phyloP scores from a whole-genome alignment of 2,329 filamentous ascomycete species.

The Trichophyton rubrum region DNA sequence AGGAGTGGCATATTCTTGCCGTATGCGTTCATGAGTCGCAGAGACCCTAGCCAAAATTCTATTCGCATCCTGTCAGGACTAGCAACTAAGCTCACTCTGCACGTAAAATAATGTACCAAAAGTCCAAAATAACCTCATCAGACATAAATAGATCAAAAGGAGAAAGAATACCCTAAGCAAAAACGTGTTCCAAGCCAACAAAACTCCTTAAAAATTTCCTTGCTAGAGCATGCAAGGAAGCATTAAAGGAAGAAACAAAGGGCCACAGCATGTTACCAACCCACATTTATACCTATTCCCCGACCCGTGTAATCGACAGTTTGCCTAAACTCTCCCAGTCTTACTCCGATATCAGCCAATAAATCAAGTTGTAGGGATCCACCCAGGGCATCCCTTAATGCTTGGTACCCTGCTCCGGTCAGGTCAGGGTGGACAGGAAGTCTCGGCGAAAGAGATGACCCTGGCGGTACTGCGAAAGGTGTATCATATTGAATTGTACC shows the following conservation, averaged over 20 bases:
- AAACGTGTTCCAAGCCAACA: background rate
- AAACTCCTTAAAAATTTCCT: background rate
- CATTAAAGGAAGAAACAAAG: background rate
- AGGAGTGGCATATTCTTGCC: background rate
- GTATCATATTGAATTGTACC: constrained; percentile 64
- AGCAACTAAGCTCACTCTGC: background rate
- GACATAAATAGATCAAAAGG: background rate
- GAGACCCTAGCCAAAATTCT: background rate
- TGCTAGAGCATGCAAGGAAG: background rate
- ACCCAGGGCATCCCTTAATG: constrained; percentile 65
- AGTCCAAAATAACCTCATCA: background rate
- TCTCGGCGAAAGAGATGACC: constrained; percentile 56
- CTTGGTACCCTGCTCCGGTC: constrained; percentile 68
- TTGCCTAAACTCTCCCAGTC: constrained; percentile 63
- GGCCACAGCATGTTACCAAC: constrained; percentile 15
- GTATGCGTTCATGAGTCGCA: background rate
- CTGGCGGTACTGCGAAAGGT: constrained; percentile 66
- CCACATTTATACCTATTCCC: constrained; percentile 56
- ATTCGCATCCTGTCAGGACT: background rate
- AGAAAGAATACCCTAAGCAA: background rate
- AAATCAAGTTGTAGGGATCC: constrained; percentile 69
- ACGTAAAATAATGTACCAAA: background rate
- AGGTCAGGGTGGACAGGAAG: constrained; percentile 73
- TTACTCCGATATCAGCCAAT: constrained; percentile 59
- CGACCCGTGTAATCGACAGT: constrained; percentile 56